These are phyloP conservation scores for Acacia confusa DNA, from an alignment of 306 rosid species.

Conservation along the genomic window DNA sequence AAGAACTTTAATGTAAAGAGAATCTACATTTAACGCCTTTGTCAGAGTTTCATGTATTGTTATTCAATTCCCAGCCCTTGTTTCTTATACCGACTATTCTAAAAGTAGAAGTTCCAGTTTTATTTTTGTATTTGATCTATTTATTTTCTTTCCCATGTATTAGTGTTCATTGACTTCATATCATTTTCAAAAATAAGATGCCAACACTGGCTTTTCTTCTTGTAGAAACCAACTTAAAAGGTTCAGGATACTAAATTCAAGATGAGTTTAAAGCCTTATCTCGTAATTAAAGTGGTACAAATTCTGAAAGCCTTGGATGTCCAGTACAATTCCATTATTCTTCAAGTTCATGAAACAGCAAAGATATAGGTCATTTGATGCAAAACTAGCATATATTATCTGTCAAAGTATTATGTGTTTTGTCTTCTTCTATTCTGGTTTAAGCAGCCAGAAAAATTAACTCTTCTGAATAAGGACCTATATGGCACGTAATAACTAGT, in stretches of 20 bases:
- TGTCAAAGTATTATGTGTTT: background rate
- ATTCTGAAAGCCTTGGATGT: background rate
- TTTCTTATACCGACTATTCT: background rate
- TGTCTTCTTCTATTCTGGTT: background rate
- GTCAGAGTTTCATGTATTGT: background rate
- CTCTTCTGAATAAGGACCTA: background rate
- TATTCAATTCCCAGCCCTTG: background rate
- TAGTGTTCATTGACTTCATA: background rate
- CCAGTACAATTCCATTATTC: background rate
- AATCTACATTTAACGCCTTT: background rate
- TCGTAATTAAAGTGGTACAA: background rate
- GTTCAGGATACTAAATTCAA: background rate
- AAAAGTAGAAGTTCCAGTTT: background rate
- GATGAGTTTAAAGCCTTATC: background rate
- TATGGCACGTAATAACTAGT: background rate
- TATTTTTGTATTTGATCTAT: background rate
- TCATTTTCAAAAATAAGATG: background rate
- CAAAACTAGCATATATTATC: background rate
- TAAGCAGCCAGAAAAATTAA: background rate
- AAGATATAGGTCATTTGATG: background rate
- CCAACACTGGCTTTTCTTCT: background rate
- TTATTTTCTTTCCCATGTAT: background rate
- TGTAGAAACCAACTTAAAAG: background rate
- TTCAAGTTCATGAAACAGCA: background rate
- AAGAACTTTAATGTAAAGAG: background rate